Evolutionary conservation across 257 asterid genomes (phyloP).

Genomic region (Penstemon davidsonii): DNA sequence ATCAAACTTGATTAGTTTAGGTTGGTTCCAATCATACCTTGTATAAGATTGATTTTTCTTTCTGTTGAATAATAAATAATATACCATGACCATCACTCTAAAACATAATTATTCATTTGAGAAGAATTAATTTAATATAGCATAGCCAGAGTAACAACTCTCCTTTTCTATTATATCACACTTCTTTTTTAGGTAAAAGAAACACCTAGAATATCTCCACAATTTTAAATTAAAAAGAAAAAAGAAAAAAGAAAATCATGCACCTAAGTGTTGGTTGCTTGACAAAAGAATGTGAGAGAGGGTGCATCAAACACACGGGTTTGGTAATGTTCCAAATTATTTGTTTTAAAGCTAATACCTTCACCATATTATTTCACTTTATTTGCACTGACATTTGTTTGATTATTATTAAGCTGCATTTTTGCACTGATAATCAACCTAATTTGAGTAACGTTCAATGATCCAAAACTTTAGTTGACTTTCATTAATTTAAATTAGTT

Average conservation of each 20-base stretch:
- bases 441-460: not conserved
- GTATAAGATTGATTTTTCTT: too few species aligned
- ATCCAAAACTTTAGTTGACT: conserved; percentile 11
- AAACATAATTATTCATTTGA: too few species aligned
- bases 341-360: conserved; percentile 8
- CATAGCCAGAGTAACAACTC: too few species aligned
- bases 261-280: not conserved
- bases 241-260: not conserved
- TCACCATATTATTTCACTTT: conserved; percentile 14
- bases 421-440: not conserved
- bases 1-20: too few species aligned
- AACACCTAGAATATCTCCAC: too few species aligned
- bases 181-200: too few species aligned
- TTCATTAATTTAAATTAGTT: not conserved
- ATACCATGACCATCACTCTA: too few species aligned
- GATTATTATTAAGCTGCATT: not conserved
- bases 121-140: too few species aligned
- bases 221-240: not conserved
- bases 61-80: too few species aligned
- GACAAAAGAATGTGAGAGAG: conserved; percentile 17
- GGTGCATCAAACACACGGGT: conserved; percentile 29
- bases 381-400: conserved; percentile 5
- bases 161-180: too few species aligned
- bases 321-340: conserved; percentile 34
- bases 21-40: too few species aligned